Percentiles rank a stretch among this genome's conserved stretches.
phyloP scores from a whole-genome alignment of 2,329 filamentous ascomycete species.

The Scedosporium apiospermum region DNA sequence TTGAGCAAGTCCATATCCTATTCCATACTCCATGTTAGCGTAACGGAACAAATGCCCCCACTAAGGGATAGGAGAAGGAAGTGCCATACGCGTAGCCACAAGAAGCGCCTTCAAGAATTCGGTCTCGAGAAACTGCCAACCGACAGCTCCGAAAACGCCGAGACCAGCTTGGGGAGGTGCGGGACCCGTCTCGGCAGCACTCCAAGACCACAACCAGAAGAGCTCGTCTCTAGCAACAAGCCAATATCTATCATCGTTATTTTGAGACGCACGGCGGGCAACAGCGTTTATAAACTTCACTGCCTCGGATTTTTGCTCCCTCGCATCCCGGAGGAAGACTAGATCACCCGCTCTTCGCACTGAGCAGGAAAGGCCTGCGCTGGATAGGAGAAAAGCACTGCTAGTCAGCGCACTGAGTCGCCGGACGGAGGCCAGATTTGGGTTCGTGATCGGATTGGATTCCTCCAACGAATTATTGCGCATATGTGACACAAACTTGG shows the following conservation, averaged over 20 bases:
- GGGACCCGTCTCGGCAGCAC: conserved; percentile 27
- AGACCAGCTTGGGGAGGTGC: conserved; percentile 29
- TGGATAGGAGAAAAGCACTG: conserved; percentile 48
- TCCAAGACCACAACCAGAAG: conserved; percentile 68
- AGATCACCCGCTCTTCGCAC: conserved; percentile 51
- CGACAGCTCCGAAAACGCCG: conserved; percentile 54
- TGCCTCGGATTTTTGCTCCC: conserved; percentile 54
- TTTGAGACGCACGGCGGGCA: conserved; percentile 37
- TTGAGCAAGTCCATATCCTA: conserved; percentile 53
- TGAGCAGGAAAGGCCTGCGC: conserved; percentile 37
- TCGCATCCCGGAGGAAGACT: conserved; percentile 50
- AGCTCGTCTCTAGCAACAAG: conserved; percentile 51
- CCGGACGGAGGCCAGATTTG: conserved; percentile 42
- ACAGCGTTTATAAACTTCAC: conserved; percentile 48
- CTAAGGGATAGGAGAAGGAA: not conserved
- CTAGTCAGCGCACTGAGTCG: conserved; percentile 55
- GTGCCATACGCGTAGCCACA: conserved; percentile 45
- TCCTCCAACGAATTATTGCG: conserved; percentile 45
- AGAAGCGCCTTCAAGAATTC: conserved; percentile 63
- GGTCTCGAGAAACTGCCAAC: conserved; percentile 52
- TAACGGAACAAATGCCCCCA: not conserved
- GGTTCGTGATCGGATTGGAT: conserved; percentile 56
- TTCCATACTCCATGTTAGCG: conserved; percentile 19
- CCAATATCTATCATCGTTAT: conserved; percentile 57
- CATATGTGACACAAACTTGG: conserved; percentile 33